Evolutionary conservation across 257 asterid genomes (phyloP).

Genomic region (Eustoma russellianum): DNA sequence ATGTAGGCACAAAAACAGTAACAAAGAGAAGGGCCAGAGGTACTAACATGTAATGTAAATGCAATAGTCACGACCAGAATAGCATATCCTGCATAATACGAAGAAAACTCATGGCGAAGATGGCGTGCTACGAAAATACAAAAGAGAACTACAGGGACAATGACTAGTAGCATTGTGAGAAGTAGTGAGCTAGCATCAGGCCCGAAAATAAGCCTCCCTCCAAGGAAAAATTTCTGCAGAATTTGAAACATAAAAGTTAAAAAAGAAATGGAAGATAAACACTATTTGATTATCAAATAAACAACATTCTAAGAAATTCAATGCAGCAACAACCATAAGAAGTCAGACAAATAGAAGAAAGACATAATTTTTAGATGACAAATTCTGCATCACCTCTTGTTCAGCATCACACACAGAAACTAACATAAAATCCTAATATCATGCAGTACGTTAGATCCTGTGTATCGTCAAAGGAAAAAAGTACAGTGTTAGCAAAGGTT

Average conservation of each 20-base stretch:
- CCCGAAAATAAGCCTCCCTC: slow-evolving; percentile 97
- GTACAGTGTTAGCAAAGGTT: too few species aligned
- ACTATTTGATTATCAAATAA: background rate
- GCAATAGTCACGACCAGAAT: slow-evolving; percentile 49
- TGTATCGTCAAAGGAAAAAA: too few species aligned
- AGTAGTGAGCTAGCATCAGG: slow-evolving; percentile 97
- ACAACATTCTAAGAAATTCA: too few species aligned
- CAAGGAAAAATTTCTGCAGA: slow-evolving; percentile 76
- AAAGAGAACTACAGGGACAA: slow-evolving; percentile 67
- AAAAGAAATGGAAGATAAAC: background rate
- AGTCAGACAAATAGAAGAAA: background rate
- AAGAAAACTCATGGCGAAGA: slow-evolving; percentile 75
- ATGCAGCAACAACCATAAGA: background rate
- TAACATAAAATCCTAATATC: too few species aligned
- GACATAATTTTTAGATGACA: too few species aligned
- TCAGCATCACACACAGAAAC: too few species aligned
- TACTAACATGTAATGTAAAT: slow-evolving; percentile 69
- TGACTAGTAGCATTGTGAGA: slow-evolving; percentile 65
- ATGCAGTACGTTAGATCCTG: too few species aligned
- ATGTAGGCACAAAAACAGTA: too few species aligned
- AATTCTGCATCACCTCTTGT: too few species aligned
- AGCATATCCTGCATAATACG: slow-evolving; percentile 87
- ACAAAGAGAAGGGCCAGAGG: slow-evolving; percentile 12
- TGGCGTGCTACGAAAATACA: slow-evolving; percentile 90
- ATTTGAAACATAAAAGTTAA: slow-evolving; percentile 3